Conservation (phyloP, 2,329 filamentous ascomycete species). For the Alternaria conjuncta region DNA sequence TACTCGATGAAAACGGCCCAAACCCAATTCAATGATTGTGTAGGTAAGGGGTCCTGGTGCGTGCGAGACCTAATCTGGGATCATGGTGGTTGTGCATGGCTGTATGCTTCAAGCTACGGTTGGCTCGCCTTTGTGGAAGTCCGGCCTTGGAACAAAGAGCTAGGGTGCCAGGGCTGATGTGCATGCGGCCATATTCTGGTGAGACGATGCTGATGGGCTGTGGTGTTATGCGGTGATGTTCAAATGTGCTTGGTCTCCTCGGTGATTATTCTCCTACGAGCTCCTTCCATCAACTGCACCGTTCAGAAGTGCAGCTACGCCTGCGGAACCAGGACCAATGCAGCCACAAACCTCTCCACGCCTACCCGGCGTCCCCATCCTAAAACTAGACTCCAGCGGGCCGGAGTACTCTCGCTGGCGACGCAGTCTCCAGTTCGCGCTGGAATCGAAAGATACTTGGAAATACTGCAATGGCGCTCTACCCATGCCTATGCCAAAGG, state of each 20-base stretch:
- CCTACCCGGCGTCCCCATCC: conserved; percentile 38
- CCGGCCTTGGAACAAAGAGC: conserved; percentile 13
- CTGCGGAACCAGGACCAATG: conserved; percentile 13
- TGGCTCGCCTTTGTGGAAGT: conserved; percentile 3
- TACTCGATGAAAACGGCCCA: conserved; percentile 3
- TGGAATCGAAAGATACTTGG: conserved; percentile 42
- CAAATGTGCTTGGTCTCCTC: neutral
- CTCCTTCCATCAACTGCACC: neutral
- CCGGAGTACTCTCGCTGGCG: conserved; percentile 44
- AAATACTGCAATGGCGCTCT: conserved; percentile 40
- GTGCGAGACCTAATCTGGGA: conserved; percentile 10
- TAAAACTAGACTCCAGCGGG: conserved; percentile 34
- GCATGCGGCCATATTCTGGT: neutral
- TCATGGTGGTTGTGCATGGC: conserved; percentile 15
- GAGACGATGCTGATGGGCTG: neutral
- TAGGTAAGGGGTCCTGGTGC: conserved; percentile 18
- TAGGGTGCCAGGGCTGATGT: conserved; percentile 1
- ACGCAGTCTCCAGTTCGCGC: conserved; percentile 37
- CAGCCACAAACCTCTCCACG: conserved; percentile 31
- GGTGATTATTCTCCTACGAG: neutral
- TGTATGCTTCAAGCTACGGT: conserved; percentile 25
- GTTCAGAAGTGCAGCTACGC: neutral
- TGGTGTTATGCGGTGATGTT: neutral
- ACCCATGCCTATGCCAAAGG: conserved; percentile 45
- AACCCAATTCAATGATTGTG: conserved; percentile 1